phyloP scores from a whole-genome alignment of 2,329 filamentous ascomycete species.

The Colletotrichum tropicale region DNA sequence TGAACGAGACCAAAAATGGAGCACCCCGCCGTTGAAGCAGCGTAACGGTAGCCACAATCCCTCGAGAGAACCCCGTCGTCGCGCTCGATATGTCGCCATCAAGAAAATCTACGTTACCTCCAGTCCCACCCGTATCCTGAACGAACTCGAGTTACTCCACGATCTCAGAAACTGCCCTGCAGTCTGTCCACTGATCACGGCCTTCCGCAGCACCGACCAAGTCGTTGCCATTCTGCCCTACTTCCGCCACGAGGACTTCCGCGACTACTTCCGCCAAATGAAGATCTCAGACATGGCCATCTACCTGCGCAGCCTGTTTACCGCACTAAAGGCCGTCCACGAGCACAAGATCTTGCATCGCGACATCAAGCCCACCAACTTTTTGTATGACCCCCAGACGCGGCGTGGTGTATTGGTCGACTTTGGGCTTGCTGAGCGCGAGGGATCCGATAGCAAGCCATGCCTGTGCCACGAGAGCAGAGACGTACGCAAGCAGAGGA shows the following conservation, averaged over 20 bases:
- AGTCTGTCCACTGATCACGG: constrained; percentile 94
- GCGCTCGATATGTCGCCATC: constrained; percentile 85
- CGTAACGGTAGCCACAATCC: constrained; percentile 43
- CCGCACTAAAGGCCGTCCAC: constrained; percentile 83
- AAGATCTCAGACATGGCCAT: constrained; percentile 83
- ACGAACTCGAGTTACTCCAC: constrained; percentile 92
- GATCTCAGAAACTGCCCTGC: constrained; percentile 83
- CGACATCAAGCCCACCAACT: constrained; percentile 98
- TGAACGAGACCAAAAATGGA: constrained; percentile 63
- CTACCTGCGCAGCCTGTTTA: constrained; percentile 89
- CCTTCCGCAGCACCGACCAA: constrained; percentile 93
- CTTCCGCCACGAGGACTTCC: constrained; percentile 94
- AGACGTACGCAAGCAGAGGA: constrained; percentile 63
- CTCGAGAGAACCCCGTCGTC: constrained; percentile 4
- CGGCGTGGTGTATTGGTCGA: constrained; percentile 94
- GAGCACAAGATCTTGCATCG: constrained; percentile 85
- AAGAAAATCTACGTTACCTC: constrained; percentile 99
- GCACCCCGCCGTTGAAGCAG: constrained; percentile 67
- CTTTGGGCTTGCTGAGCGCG: constrained; percentile 92
- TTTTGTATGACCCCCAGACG: constrained; percentile 84
- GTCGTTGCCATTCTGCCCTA: constrained; percentile 95
- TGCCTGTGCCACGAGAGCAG: constrained; percentile 79
- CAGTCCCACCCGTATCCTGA: constrained; percentile 89
- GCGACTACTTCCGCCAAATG: constrained; percentile 92
- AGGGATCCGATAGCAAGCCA: constrained; percentile 76